Conservation (phyloP, 1,139 yeast species). For the Suhomyces bribrorum region DNA sequence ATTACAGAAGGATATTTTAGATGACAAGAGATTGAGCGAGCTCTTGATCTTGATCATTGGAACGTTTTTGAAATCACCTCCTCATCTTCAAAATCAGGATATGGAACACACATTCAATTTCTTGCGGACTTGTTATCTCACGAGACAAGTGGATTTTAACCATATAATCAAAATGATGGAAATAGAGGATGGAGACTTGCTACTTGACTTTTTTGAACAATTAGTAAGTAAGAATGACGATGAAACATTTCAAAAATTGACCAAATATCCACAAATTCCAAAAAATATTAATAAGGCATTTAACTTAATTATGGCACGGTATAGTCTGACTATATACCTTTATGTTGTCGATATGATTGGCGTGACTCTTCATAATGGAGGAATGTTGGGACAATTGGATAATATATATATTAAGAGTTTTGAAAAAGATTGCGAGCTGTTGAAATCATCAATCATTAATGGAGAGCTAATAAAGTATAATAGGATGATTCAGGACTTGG, state of each 20-base stretch:
- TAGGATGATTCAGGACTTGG: conserved; percentile 61
- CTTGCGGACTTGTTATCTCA: conserved; percentile 37
- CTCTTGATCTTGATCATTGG: conserved; percentile 38
- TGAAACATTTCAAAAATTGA: conserved; percentile 31
- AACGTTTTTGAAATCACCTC: conserved; percentile 23
- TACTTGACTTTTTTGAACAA: conserved; percentile 35
- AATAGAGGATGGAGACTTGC: conserved; percentile 18
- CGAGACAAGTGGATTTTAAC: conserved; percentile 30
- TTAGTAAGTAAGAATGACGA: conserved; percentile 40
- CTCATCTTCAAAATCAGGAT: conserved; percentile 17
- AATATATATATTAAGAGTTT: conserved; percentile 40
- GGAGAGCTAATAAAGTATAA: conserved; percentile 51
- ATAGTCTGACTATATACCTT: conserved; percentile 24
- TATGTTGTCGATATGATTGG: conserved; percentile 37
- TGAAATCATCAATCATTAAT: conserved; percentile 45
- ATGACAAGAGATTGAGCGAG: conserved; percentile 31
- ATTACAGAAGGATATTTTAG: conserved; percentile 34
- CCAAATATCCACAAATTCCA: conserved; percentile 33
- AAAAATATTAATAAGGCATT: conserved; percentile 29
- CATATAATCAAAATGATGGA: conserved; percentile 16
- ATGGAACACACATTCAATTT: conserved; percentile 38
- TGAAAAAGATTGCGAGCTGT: conserved; percentile 48
- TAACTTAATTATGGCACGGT: conserved; percentile 22
- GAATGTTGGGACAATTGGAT: conserved; percentile 37
- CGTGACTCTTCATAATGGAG: conserved; percentile 41